A percentile compares a stretch with the other conserved stretches of the same genome.
These are phyloP conservation scores for Parascedosporium putredinis DNA, from an alignment of 2,329 filamentous ascomycete species.

Conservation along the genomic window DNA sequence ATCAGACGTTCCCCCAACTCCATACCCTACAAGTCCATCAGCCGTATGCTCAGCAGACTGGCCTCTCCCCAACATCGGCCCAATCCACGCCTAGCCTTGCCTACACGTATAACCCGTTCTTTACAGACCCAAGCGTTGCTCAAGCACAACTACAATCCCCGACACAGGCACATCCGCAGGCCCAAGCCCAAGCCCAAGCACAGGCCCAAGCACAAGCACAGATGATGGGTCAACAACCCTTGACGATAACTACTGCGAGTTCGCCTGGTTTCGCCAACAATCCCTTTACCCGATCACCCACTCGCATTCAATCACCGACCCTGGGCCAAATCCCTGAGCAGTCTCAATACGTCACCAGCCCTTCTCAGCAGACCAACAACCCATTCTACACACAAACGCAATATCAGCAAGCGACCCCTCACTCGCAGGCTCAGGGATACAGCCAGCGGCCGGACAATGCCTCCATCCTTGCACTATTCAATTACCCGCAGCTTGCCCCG, in stretches of 20 bases:
- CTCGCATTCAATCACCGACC: conserved; percentile 35
- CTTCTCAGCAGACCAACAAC: conserved; percentile 4
- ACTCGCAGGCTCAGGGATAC: conserved; percentile 17
- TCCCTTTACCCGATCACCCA: conserved; percentile 39
- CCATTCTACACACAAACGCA: conserved; percentile 4
- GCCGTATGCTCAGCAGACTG: conserved; percentile 28
- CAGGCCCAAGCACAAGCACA: conserved; percentile 13
- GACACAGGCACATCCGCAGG: conserved; percentile 20
- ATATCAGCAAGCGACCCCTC: conserved; percentile 5
- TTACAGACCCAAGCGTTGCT: too few relatives aligned
- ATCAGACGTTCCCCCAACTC: conserved; percentile 16
- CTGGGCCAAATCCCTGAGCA: conserved; percentile 44
- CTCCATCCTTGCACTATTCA: conserved; percentile 68
- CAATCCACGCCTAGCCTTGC: not conserved
- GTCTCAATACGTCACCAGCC: conserved; percentile 33
- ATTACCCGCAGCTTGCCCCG: conserved; percentile 31
- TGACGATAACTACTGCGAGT: conserved; percentile 30
- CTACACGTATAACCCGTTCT: conserved; percentile 5
- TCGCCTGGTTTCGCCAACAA: conserved; percentile 28
- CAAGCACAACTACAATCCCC: conserved; percentile 4
- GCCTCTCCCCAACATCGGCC: conserved; percentile 4
- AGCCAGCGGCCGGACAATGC: conserved; percentile 53
- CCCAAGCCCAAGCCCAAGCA: conserved; percentile 20
- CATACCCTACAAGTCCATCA: conserved; percentile 21
- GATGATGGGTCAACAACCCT: conserved; percentile 21